Base-by-base conservation (phyloP, 768 basidiomycete genomes). In the Paxillus ammoniavirescens region DNA sequence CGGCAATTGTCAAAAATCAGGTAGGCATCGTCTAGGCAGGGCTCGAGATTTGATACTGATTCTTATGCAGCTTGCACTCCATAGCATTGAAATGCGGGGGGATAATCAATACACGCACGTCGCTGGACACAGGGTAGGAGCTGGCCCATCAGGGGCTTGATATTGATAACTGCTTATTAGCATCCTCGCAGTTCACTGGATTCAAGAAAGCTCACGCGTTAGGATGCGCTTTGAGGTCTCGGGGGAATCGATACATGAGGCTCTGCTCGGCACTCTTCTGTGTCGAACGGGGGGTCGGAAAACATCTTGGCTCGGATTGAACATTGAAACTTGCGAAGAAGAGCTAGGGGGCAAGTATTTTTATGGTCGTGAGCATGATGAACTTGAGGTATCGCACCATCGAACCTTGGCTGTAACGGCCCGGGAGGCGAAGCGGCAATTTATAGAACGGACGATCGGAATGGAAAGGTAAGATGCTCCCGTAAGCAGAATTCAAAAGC, bases 1-100 rank as follows among this genome's bases (percentile, higher is more conserved):
- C n/a, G n/a, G 72, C 95, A 97, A 65, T 99, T 99, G 60, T 91
- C 83, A 63, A 92, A 91, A 49, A 98, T 82, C 50, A 97, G 75
- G 57, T 85, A 82, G 14, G 87, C 87, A 66, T 98, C 97, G 41
- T 79, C 81, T n/a, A 84, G 68, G 64, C 98, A 97, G 30, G 77
- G 73, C 46, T 86, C 84, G 48, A 94, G 72, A n/a, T 79, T 76
- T 10, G 76, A 68, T 98, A 98, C 64, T 89, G 83, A 65, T 89
- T 89, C n/a, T 77, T 83, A 35, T 92, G 87, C 17, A 98, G 81
- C 70, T 93, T 98, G 65, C 86, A 78, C 60, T 87, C 82, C 83
- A 98, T 96, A 2, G 91, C 93, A 50, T 76, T 73, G 62, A 98
- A 82, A 70, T 98, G 93, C 96, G 30, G 28, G 15, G 57, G 28